Conservation (phyloP, 129 eudicot species). For the Silybum marianum region DNA sequence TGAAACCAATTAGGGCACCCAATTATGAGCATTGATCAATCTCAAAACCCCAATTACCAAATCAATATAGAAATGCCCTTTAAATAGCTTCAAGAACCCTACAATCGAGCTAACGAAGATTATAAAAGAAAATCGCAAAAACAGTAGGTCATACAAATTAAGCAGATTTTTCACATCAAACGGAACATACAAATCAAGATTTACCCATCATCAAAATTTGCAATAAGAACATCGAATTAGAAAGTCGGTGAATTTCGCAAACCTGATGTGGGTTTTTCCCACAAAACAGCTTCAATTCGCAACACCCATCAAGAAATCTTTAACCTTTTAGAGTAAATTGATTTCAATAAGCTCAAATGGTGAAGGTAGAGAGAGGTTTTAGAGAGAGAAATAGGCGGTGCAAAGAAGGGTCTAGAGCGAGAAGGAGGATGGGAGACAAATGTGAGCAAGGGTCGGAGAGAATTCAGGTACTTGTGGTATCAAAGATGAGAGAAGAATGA, state of each 20-base stretch:
- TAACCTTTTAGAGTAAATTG: conserved; percentile 33
- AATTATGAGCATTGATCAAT: conserved; percentile 32
- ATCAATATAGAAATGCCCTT: conserved; percentile 35
- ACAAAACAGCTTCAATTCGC: conserved; percentile 33
- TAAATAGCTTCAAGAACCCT: conserved; percentile 51
- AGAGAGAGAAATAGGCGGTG: conserved; percentile 28
- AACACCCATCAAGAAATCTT: conserved; percentile 38
- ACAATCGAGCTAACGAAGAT: conserved; percentile 26
- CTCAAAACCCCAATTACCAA: conserved; percentile 30
- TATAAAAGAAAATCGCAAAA: background rate
- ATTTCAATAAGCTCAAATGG: conserved; percentile 40
- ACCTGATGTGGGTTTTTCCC: conserved; percentile 43
- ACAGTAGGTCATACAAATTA: conserved; percentile 21
- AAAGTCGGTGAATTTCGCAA: conserved; percentile 41
- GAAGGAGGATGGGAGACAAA: conserved; percentile 33
- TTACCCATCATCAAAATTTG: conserved; percentile 34
- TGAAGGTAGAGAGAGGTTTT: conserved; percentile 16
- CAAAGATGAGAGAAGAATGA: conserved; percentile 14
- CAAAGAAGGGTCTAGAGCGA: conserved; percentile 30
- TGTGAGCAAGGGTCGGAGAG: conserved; percentile 68
- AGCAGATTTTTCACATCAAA: conserved; percentile 24
- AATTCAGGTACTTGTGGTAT: conserved; percentile 52
- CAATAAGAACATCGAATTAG: conserved; percentile 21
- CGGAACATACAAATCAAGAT: conserved; percentile 25
- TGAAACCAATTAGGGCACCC: conserved; percentile 14